Base-by-base conservation (phyloP, 305 asterid genomes). In the Fraxinus albicans region DNA sequence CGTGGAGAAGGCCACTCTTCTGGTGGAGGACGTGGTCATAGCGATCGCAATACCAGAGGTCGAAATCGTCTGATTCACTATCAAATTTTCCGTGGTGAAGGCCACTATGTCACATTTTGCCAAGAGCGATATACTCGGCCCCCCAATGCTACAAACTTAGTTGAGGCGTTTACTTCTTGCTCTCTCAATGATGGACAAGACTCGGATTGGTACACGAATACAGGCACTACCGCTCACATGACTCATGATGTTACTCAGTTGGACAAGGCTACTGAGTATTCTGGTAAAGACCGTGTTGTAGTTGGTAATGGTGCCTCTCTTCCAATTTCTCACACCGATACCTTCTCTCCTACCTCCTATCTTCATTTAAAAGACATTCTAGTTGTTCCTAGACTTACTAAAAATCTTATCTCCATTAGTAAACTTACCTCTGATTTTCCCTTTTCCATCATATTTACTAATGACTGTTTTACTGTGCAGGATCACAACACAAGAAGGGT, bases 361-460 rank as follows among this genome's bases (percentile, higher is more conserved):
- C n/a, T 82, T 60, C 27, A 38, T 3, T 65, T 82, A 44, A 35
- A 34, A 1, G 50, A 77, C 36, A 72, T 77, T 15, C 36, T 82
- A n/a, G 77, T 82, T 42, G 85, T 82, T 2, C 85, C 77, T 0
- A 12, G 44, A 2, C 44, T 82, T 25, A 76, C 85, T 2, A 82
- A 82, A 38, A 76, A 82, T 25, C 35, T 82, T 1, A 17, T 63
- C n/a, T 82, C 85, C 47, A 77, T 77, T 5, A 82, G 81, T 42
- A 77, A 82, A 33, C 58, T 76, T 10, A 82, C 85, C 13, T 38
- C 29, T 25, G 73, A 77, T 65, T 76, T 15, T 27, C 47, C 69
- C 1, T 73, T 77, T 19, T 15, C 42, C 65, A 63, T 82, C 12
- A 12, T 35, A 2, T 82, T 82, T 33, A n/a, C 81, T 76, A 40